Evolutionary conservation across 352 stramenopile genomes (phyloP).

Genomic region (Thraustochytrium striatum): DNA sequence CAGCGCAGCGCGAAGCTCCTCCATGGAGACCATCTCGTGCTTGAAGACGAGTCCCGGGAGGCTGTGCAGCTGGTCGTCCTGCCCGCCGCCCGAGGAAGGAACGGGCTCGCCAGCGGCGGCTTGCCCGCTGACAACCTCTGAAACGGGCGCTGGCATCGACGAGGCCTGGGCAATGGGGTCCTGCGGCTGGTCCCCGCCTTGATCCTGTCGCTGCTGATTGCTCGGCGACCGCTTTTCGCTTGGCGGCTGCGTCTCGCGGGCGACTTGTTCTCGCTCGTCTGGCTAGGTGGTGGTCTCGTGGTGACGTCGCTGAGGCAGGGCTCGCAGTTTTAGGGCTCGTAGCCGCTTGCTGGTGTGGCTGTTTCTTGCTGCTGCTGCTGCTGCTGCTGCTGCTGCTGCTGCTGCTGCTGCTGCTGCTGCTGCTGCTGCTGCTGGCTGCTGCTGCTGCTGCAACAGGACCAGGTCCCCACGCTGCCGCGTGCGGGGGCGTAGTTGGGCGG

Average conservation of each 20-base stretch:
- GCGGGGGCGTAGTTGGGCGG: neutral
- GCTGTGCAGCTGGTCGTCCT: conserved; percentile 9
- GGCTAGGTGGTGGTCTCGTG: neutral
- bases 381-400: neutral
- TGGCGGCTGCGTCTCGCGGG: neutral
- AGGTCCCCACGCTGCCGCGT: neutral
- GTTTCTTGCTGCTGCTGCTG: neutral
- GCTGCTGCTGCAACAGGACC: neutral
- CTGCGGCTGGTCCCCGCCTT: neutral
- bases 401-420: neutral
- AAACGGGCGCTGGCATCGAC: neutral
- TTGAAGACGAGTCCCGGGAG: neutral
- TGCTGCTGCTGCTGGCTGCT: neutral
- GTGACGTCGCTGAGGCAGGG: neutral
- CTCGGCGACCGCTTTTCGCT: neutral
- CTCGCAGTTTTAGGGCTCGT: neutral
- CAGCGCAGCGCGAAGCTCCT: conserved; percentile 29
- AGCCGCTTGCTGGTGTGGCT: neutral
- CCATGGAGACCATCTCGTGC: conserved; percentile 24
- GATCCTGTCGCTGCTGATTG: neutral
- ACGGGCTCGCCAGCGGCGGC: neutral
- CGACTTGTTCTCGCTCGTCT: neutral
- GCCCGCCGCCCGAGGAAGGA: neutral
- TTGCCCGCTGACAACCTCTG: neutral
- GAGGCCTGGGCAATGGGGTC: neutral